Percentiles rank a stretch among this genome's conserved stretches.
Evolutionary conservation across 768 basidiomycete genomes (phyloP).

Genomic region (Pisolithus orientalis): DNA sequence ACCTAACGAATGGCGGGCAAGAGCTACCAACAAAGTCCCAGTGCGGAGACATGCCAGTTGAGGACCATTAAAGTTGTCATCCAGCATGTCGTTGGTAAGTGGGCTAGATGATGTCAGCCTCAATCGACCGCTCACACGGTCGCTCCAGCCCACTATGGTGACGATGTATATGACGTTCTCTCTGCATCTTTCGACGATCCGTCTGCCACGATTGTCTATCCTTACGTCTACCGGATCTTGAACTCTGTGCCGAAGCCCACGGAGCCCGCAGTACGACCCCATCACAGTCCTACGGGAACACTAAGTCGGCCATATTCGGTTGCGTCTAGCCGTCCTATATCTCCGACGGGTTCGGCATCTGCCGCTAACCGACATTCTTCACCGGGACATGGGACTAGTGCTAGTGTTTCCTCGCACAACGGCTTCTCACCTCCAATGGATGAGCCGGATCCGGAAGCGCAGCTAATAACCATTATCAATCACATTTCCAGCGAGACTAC

Average conservation of each 20-base stretch:
- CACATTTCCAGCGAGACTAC: conserved; percentile 88
- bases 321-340: conserved; percentile 62
- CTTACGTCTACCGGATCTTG: conserved; percentile 88
- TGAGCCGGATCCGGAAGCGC: conserved; percentile 84
- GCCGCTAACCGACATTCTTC: conserved; percentile 47
- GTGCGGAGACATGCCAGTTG: conserved; percentile 97
- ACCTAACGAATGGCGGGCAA: conserved; percentile 92
- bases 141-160: conserved; percentile 67
- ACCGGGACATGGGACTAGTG: conserved; percentile 62
- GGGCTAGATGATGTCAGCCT: conserved; percentile 1
- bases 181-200: conserved; percentile 90
- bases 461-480: conserved; percentile 74
- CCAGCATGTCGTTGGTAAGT: conserved; percentile 92
- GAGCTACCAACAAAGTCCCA: conserved; percentile 86
- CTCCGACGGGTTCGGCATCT: conserved; percentile 61
- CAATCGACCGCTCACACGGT: conserved; percentile 12
- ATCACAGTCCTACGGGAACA: conserved; percentile 30
- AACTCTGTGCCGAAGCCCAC: conserved; percentile 56
- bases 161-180: conserved; percentile 86
- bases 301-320: conserved; percentile 47
- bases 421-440: conserved; percentile 50
- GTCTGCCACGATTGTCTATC: conserved; percentile 96
- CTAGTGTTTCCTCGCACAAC: conserved; percentile 58
- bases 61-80: conserved; percentile 98
- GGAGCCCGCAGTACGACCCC: conserved; percentile 19